Percentiles rank a stretch among this genome's conserved stretches.
Conservation (phyloP, 345 rosid species). For the Gynandropsis gynandra region DNA sequence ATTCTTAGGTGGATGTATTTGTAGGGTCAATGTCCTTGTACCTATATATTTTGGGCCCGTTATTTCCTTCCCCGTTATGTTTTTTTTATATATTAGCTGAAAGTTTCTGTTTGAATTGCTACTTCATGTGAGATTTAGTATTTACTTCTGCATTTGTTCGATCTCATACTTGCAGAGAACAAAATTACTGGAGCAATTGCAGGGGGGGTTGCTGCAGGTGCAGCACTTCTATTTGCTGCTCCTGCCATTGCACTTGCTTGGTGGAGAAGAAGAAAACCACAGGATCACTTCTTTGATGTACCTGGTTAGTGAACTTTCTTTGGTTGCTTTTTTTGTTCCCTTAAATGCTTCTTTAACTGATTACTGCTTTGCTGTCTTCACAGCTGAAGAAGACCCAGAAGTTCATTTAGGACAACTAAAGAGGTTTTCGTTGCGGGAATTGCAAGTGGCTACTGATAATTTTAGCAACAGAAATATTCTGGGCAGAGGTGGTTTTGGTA, state of each 20-base stretch:
- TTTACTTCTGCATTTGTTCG: slow-evolving; percentile 4
- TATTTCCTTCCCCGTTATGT: no score
- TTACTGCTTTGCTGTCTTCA: slow-evolving; percentile 12
- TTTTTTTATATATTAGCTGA: no score
- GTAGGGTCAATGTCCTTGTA: no score
- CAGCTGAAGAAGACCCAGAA: slow-evolving; percentile 98
- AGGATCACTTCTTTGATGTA: slow-evolving; percentile 90
- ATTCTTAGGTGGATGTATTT: no score
- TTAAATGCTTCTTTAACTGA: slow-evolving; percentile 10
- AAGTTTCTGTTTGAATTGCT: not conserved
- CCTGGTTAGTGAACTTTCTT: slow-evolving; percentile 54
- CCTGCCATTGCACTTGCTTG: slow-evolving; percentile 80
- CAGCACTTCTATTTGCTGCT: slow-evolving; percentile 85
- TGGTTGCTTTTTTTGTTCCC: slow-evolving; percentile 7
- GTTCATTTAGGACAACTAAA: slow-evolving; percentile 81
- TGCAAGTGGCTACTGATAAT: slow-evolving; percentile 73
- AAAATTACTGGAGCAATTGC: slow-evolving; percentile 79
- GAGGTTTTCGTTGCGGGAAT: slow-evolving; percentile 82
- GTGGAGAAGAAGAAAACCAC: slow-evolving; percentile 67
- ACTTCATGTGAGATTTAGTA: slow-evolving; percentile 18
- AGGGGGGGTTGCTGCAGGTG: slow-evolving; percentile 98
- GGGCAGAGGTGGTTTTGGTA: slow-evolving; percentile 92
- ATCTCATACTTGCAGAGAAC: slow-evolving; percentile 39
- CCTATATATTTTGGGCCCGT: no score
- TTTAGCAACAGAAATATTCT: slow-evolving; percentile 84